phyloP scores from a whole-genome alignment of 2,329 filamentous ascomycete genomes.

The Corynespora cassiicola region DNA sequence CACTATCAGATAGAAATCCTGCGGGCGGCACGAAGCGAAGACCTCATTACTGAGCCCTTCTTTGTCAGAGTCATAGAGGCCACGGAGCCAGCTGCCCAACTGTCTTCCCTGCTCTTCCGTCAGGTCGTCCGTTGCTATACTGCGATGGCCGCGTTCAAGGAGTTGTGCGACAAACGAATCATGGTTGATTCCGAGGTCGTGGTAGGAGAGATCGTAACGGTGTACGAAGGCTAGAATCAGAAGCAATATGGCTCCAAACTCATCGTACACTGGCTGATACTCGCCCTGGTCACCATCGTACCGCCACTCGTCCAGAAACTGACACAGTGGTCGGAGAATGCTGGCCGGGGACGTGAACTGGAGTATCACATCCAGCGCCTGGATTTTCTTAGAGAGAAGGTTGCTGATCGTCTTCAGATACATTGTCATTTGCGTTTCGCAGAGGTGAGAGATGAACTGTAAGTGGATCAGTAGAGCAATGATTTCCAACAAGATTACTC shows the following conservation, averaged over 20 bases:
- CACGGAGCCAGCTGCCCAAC: slow-evolving; percentile 76
- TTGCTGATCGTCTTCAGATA: slow-evolving; percentile 77
- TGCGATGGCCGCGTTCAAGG: slow-evolving; percentile 65
- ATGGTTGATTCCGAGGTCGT: slow-evolving; percentile 68
- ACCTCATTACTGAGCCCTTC: slow-evolving; percentile 81
- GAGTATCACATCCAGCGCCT: slow-evolving; percentile 75
- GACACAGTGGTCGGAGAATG: slow-evolving; percentile 76
- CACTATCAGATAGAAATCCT: slow-evolving; percentile 81
- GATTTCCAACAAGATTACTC: neutral
- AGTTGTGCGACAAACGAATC: slow-evolving; percentile 75
- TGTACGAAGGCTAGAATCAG: slow-evolving; percentile 77
- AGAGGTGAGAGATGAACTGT: slow-evolving; percentile 72
- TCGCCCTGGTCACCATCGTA: slow-evolving; percentile 85
- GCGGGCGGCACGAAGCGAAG: slow-evolving; percentile 81
- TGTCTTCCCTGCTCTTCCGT: slow-evolving; percentile 70
- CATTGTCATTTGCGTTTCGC: slow-evolving; percentile 77
- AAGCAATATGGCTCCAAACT: slow-evolving; percentile 79
- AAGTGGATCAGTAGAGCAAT: slow-evolving; percentile 1
- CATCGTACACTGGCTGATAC: slow-evolving; percentile 85
- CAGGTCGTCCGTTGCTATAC: slow-evolving; percentile 65
- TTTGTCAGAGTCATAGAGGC: slow-evolving; percentile 70
- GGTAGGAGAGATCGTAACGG: slow-evolving; percentile 70
- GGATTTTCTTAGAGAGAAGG: slow-evolving; percentile 74
- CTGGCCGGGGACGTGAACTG: slow-evolving; percentile 74
- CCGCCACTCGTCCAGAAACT: slow-evolving; percentile 77